phyloP scores from a whole-genome alignment of 2,329 filamentous ascomycete genomes.

The Fusarium verticillioides region DNA sequence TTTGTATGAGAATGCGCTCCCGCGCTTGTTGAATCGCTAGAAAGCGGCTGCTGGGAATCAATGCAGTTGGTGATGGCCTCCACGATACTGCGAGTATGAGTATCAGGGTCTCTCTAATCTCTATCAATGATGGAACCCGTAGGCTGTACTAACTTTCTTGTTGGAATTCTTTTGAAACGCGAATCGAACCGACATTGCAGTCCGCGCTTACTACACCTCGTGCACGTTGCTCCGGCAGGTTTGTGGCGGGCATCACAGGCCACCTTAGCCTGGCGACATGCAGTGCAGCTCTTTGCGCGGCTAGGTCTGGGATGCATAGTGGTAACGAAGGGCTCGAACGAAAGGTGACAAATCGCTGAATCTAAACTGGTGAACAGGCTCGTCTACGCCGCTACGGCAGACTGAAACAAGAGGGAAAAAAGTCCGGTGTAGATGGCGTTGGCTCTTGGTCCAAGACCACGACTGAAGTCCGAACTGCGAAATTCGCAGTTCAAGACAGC shows the following conservation, averaged over 20 bases:
- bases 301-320: background rate
- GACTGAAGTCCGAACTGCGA: background rate
- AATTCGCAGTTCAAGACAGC: background rate
- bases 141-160: background rate
- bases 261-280: background rate
- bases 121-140: fast-evolving
- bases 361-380: background rate
- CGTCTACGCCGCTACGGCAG: no score
- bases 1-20: background rate
- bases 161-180: background rate
- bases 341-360: fast-evolving
- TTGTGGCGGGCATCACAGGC: background rate
- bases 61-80: background rate
- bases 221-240: background rate
- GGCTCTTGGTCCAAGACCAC: background rate
- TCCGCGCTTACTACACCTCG: background rate
- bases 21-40: no score
- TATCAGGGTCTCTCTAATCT: background rate
- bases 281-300: background rate
- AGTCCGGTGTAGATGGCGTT: background rate
- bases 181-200: background rate
- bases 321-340: background rate
- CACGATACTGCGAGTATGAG: background rate
- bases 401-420: background rate
- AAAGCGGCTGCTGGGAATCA: background rate